Evolutionary conservation across 345 rosid genomes (phyloP).

Genomic region (Balakata baccata): DNA sequence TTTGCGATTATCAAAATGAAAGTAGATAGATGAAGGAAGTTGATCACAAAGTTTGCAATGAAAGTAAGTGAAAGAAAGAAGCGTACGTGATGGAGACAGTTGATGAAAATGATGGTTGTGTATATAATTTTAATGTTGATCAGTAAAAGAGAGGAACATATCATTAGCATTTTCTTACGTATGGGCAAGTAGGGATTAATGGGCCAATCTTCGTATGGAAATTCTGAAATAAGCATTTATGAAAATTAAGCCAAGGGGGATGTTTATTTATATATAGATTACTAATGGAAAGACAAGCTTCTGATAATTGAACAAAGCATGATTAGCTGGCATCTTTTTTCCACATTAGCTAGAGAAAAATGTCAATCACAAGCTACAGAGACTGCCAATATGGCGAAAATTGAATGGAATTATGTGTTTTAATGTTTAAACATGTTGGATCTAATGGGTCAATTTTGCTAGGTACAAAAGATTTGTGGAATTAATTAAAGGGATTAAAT

Average conservation of each 20-base stretch:
- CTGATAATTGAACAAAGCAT: constrained; percentile 7
- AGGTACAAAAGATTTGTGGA: not conserved
- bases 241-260: not conserved
- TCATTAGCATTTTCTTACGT: constrained; percentile 30
- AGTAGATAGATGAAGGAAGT: not conserved
- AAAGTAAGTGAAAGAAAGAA: not conserved
- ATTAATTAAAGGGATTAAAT: constrained; percentile 17
- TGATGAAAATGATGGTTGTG: constrained; percentile 17
- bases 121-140: constrained; percentile 16
- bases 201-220: constrained; percentile 16
- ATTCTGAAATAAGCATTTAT: not conserved
- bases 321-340: not conserved
- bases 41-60: not conserved
- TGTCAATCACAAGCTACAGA: constrained; percentile 10
- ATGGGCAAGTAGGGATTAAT: constrained; percentile 17
- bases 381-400: constrained; percentile 6
- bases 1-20: not conserved
- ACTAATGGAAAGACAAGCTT: not conserved
- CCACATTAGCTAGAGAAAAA: constrained; percentile 8
- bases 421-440: constrained; percentile 13
- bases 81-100: constrained; percentile 11
- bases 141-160: constrained; percentile 8
- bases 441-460: not conserved
- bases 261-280: not conserved
- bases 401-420: constrained; percentile 1